Percentiles rank a stretch among this genome's conserved stretches.
Conservation (phyloP, 768 basidiomycete genomes). For the Agrocybe chaxingu region DNA sequence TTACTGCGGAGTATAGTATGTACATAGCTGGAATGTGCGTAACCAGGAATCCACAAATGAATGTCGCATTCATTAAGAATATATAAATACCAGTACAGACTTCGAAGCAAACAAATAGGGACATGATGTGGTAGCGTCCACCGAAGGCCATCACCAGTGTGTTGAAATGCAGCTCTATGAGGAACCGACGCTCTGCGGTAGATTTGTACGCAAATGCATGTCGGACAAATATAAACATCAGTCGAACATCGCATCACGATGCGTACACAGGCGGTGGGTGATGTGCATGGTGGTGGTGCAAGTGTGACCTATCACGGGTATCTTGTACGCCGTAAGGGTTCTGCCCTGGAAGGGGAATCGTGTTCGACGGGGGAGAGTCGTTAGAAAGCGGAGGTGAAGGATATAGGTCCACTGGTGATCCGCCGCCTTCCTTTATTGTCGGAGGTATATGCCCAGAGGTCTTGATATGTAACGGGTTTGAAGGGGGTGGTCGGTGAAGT, state of each 20-base stretch:
- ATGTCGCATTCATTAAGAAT: neutral
- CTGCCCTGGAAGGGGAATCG: conserved; percentile 18
- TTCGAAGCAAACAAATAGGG: conserved; percentile 2
- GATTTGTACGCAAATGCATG: neutral
- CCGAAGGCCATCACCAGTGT: conserved; percentile 1
- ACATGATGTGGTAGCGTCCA: neutral
- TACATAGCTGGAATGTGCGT: neutral
- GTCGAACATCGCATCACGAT: neutral
- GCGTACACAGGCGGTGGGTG: conserved; percentile 3
- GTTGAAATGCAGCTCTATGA: neutral
- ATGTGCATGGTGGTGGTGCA: conserved; percentile 7
- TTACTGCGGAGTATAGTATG: too few relatives aligned
- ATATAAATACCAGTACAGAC: conserved; percentile 9
- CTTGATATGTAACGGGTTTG: conserved; percentile 19
- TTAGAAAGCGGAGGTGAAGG: conserved; percentile 46
- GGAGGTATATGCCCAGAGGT: conserved; percentile 17
- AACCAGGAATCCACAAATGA: neutral
- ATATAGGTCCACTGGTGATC: conserved; percentile 38
- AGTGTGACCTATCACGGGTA: neutral
- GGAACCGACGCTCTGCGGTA: neutral
- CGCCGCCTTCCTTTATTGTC: conserved; percentile 14
- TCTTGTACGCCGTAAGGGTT: conserved; percentile 4
- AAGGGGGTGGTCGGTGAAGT: conserved; percentile 16
- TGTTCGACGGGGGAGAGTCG: conserved; percentile 30
- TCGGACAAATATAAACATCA: neutral